These are phyloP conservation scores for Clarireedia sp. DNA, from an alignment of 2,329 filamentous ascomycete genomes.

Conservation along the genomic window DNA sequence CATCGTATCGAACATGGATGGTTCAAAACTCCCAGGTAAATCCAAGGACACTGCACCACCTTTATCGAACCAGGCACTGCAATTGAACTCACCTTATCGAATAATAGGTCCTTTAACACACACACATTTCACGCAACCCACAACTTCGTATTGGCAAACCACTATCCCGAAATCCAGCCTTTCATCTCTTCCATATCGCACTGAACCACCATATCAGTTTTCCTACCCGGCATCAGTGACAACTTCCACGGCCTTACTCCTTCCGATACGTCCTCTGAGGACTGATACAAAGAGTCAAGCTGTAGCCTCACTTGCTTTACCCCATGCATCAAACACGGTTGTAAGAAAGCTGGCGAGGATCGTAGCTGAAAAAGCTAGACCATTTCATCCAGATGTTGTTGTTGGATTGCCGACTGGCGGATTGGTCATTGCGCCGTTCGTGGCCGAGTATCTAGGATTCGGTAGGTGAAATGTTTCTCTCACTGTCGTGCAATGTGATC, in stretches of 20 bases:
- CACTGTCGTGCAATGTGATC: neutral
- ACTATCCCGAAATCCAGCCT: no score
- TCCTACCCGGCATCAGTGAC: no score
- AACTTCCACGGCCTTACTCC: neutral
- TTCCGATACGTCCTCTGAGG: neutral
- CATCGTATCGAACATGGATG: no score
- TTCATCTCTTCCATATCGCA: no score
- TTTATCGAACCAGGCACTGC: no score
- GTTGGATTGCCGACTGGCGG: slow-evolving; percentile 1
- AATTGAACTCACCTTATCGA: no score
- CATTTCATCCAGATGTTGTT: neutral
- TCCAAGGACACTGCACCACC: no score
- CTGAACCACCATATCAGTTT: no score
- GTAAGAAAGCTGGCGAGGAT: neutral
- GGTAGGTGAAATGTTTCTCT: neutral
- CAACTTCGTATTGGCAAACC: no score
- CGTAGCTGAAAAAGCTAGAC: neutral
- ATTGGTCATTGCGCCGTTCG: slow-evolving; percentile 1
- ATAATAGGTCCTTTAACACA: no score
- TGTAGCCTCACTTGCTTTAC: neutral
- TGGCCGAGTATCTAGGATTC: neutral
- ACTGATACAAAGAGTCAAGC: neutral
- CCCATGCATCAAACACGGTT: neutral
- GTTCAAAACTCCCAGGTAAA: no score
- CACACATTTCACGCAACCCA: no score